These are phyloP conservation scores for Pichia gijzeniarum DNA, from an alignment of 805 yeast genomes.

Conservation along the genomic window DNA sequence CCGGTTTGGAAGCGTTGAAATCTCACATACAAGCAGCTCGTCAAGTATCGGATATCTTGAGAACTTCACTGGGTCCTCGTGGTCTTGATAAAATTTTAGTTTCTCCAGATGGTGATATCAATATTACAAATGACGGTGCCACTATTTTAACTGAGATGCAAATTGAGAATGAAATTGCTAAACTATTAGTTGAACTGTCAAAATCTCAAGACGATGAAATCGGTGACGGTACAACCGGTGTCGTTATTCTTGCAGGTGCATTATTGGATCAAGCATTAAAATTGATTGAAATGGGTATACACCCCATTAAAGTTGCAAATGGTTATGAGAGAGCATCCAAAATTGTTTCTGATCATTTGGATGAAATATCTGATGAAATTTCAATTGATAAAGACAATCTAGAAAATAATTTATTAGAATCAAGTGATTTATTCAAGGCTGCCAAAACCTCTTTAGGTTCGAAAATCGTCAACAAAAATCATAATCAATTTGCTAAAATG, in stretches of 20 bases:
- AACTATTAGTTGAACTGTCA: conserved; percentile 86
- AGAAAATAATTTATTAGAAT: conserved; percentile 28
- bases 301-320: conserved; percentile 93
- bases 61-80: conserved; percentile 93
- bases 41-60: conserved; percentile 86
- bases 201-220: conserved; percentile 96
- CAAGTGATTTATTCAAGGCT: conserved; percentile 70
- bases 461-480: conserved; percentile 89
- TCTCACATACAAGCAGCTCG: conserved; percentile 93
- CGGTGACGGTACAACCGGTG: conserved; percentile 99
- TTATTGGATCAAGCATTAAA: conserved; percentile 90
- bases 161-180: conserved; percentile 92
- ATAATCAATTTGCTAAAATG: conserved; percentile 90
- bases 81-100: conserved; percentile 96
- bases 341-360: conserved; percentile 74
- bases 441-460: conserved; percentile 94
- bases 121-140: conserved; percentile 98
- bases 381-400: conserved; percentile 25
- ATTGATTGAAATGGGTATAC: conserved; percentile 93
- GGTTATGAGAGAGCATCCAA: conserved; percentile 97
- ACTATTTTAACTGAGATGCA: conserved; percentile 96
- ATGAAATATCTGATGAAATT: conserved; percentile 46
- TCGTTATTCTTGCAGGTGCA: conserved; percentile 93
- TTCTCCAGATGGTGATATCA: conserved; percentile 95
- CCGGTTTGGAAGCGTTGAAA: conserved; percentile 75